phyloP scores from a whole-genome alignment of 352 stramenopile genomes.

The Phytophthora rubi region DNA sequence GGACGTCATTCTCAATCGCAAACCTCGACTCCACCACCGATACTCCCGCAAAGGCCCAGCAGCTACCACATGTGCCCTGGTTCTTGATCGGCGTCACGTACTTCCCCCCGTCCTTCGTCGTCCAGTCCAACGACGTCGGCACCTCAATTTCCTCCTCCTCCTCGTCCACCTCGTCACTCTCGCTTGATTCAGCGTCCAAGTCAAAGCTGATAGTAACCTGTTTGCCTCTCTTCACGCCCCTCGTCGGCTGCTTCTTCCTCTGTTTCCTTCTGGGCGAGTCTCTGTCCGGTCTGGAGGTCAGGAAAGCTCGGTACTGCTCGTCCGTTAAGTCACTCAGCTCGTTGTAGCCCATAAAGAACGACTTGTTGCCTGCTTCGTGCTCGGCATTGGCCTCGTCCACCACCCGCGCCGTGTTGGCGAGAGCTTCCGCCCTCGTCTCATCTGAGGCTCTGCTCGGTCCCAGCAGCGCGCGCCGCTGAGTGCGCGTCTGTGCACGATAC shows the following conservation, averaged over 20 bases:
- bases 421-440: conserved; percentile 46
- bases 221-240: conserved; percentile 20
- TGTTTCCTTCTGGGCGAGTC: conserved; percentile 20
- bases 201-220: conserved; percentile 35
- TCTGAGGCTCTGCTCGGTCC: conserved; percentile 57
- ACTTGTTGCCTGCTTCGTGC: conserved; percentile 43
- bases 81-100: conserved; percentile 93
- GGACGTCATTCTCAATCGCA: conserved; percentile 79
- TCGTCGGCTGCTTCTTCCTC: conserved; percentile 25
- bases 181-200: conserved; percentile 24
- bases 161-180: conserved; percentile 1
- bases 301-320: conserved; percentile 67
- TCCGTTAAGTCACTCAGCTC: conserved; percentile 71
- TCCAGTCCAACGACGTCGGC: conserved; percentile 71
- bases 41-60: conserved; percentile 91
- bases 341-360: conserved; percentile 71
- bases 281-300: conserved; percentile 53
- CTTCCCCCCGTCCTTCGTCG: conserved; percentile 69
- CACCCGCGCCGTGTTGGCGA: conserved; percentile 48
- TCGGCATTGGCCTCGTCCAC: conserved; percentile 57
- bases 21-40: conserved; percentile 76
- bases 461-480: conserved; percentile 30
- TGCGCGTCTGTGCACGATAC: conserved; percentile 33
- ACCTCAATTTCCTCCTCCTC: conserved; percentile 32
- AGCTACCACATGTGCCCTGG: conserved; percentile 92